Percentiles rank a stretch among this genome's conserved stretches.
These are phyloP conservation scores for Fusarium nisikadoi DNA, from an alignment of 2,329 filamentous ascomycete genomes.

Conservation along the genomic window DNA sequence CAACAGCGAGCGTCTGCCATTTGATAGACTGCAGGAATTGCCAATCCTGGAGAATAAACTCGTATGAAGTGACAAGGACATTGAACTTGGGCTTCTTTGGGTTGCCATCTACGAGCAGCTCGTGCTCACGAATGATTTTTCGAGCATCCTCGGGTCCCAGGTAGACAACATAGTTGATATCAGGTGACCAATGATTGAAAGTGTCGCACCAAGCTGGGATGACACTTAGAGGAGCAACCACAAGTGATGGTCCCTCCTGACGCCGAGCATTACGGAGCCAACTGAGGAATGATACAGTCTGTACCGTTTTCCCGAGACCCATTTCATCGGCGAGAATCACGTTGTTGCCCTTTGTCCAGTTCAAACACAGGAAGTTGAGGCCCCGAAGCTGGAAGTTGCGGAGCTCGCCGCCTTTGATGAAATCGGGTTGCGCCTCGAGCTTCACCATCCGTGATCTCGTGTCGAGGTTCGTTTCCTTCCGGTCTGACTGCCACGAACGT, in stretches of 20 bases:
- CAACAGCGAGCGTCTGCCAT: slow-evolving; percentile 96
- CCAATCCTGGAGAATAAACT: slow-evolving; percentile 90
- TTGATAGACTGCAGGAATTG: slow-evolving; percentile 89
- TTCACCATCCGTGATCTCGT: slow-evolving; percentile 79
- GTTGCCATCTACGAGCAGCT: slow-evolving; percentile 87
- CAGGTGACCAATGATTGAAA: slow-evolving; percentile 95
- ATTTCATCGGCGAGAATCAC: slow-evolving; percentile 99
- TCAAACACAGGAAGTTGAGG: slow-evolving; percentile 93
- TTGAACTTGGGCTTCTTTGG: slow-evolving; percentile 94
- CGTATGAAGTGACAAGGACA: slow-evolving; percentile 96
- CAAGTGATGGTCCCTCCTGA: slow-evolving; percentile 94
- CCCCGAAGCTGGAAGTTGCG: slow-evolving; percentile 94
- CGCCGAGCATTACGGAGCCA: slow-evolving; percentile 91
- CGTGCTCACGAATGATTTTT: slow-evolving; percentile 87
- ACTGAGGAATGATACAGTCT: slow-evolving; percentile 96
- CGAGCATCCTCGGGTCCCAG: slow-evolving; percentile 89
- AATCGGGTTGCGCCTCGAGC: slow-evolving; percentile 83
- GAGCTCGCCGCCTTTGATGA: slow-evolving; percentile 85
- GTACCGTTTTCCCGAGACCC: slow-evolving; percentile 97
- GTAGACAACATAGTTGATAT: slow-evolving; percentile 97
- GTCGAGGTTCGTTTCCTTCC: slow-evolving; percentile 77
- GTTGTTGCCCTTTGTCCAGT: slow-evolving; percentile 94
- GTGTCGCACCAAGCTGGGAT: slow-evolving; percentile 99
- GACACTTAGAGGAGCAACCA: slow-evolving; percentile 96
- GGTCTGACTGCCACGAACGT: slow-evolving; percentile 83